Evolutionary conservation across 441 rosid species (phyloP).

Genomic region (Populus hybrid): DNA sequence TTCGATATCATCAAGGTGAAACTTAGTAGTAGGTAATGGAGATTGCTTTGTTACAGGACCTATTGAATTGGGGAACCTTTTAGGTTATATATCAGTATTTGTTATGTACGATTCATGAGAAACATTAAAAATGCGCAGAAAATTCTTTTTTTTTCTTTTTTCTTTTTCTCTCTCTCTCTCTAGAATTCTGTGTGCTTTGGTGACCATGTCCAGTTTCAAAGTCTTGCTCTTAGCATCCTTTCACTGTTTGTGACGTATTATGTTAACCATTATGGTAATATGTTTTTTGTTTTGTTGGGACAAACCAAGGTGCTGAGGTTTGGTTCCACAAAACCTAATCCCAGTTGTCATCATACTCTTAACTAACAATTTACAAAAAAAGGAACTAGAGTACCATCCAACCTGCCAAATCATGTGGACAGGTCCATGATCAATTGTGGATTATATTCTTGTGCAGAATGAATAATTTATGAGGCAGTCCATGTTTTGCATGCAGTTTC

Average conservation of each 20-base stretch:
- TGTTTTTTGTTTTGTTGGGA: too few species aligned
- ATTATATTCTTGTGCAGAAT: neutral
- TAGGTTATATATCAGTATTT: conserved; percentile 38
- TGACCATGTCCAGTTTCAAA: neutral
- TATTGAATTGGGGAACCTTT: conserved; percentile 36
- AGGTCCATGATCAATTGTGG: neutral
- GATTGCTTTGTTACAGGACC: conserved; percentile 47
- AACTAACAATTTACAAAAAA: too few species aligned
- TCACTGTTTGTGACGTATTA: too few species aligned
- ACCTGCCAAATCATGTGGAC: neutral
- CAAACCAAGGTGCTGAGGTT: too few species aligned
- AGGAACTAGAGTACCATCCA: too few species aligned
- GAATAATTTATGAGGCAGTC: neutral
- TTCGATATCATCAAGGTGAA: conserved; percentile 30
- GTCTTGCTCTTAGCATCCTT: neutral
- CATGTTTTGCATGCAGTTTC: conserved; percentile 1
- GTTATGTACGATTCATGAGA: conserved; percentile 39
- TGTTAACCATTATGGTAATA: too few species aligned
- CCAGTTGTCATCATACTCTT: too few species aligned
- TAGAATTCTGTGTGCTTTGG: neutral
- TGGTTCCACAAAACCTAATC: too few species aligned
- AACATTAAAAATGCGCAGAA: conserved; percentile 55
- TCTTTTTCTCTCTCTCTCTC: neutral
- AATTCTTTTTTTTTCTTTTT: conserved; percentile 19
- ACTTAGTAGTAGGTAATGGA: conserved; percentile 47